A percentile compares a stretch with the other conserved stretches of the same genome.
These are phyloP conservation scores for Closterium sp. DNA, from an alignment of 139 green algal genomes.

Conservation along the genomic window DNA sequence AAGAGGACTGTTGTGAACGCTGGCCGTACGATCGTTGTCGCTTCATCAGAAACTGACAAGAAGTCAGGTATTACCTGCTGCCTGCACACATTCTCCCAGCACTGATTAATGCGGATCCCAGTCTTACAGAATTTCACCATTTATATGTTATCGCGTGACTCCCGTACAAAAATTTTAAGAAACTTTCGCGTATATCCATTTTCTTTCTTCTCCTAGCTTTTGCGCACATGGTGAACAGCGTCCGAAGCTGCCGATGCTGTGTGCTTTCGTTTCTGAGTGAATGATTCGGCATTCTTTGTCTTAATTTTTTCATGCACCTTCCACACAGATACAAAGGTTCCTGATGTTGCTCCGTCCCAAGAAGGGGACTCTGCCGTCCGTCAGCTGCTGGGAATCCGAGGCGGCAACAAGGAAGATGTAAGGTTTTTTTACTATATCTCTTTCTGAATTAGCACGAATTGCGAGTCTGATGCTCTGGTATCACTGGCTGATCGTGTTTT, in stretches of 20 bases:
- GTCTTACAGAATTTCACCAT: too few species aligned
- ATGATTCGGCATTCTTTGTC: neutral
- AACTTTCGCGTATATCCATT: too few species aligned
- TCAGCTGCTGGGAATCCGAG: neutral
- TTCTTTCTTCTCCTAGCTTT: too few species aligned
- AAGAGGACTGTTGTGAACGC: neutral
- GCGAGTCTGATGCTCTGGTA: neutral
- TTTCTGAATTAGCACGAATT: neutral
- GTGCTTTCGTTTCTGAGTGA: neutral
- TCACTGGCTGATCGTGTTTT: neutral
- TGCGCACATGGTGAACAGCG: too few species aligned
- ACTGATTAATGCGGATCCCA: neutral
- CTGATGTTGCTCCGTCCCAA: neutral
- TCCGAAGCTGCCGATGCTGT: too few species aligned
- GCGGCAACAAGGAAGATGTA: neutral
- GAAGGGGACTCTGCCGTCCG: neutral
- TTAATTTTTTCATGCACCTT: neutral
- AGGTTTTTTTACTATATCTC: neutral
- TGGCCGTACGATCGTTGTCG: neutral
- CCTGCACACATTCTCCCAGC: neutral
- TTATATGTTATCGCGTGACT: too few species aligned
- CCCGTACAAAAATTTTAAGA: too few species aligned
- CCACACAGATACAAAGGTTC: neutral
- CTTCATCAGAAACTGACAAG: neutral
- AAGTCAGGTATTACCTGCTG: neutral